These are phyloP conservation scores for Stygiomarasmius scandens DNA, from an alignment of 1,284 basidiomycete genomes.

Conservation along the genomic window DNA sequence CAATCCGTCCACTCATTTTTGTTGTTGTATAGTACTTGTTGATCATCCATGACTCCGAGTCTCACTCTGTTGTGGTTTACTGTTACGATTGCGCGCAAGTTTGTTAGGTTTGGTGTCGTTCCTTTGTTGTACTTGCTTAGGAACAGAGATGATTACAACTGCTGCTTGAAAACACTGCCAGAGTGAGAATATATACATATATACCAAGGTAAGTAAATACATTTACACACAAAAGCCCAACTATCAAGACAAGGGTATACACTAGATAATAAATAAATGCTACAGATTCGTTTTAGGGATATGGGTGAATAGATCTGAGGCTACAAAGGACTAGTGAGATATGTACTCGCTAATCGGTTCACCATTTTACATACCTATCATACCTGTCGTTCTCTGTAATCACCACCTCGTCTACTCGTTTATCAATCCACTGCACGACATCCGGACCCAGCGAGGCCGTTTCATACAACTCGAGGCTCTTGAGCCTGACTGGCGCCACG, in stretches of 20 bases:
- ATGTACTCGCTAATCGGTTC: too few relatives aligned
- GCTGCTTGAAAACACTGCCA: conserved; percentile 20
- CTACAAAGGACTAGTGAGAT: too few relatives aligned
- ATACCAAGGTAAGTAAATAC: conserved; percentile 1
- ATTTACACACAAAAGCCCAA: too few relatives aligned
- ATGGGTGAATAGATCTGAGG: too few relatives aligned
- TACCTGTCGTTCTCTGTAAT: not conserved
- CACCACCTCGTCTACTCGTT: conserved; percentile 4
- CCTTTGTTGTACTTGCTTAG: conserved; percentile 59
- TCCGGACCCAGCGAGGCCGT: not conserved
- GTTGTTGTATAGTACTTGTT: conserved; percentile 34
- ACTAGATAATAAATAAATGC: too few relatives aligned
- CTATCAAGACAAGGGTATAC: too few relatives aligned
- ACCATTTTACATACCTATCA: not conserved
- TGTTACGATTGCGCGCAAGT: conserved; percentile 25
- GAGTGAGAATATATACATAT: conserved; percentile 5
- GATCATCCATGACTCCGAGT: conserved; percentile 29
- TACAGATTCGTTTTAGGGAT: too few relatives aligned
- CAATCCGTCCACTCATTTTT: conserved; percentile 30
- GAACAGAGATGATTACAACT: conserved; percentile 58
- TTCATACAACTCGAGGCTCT: conserved; percentile 51
- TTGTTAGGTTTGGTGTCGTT: conserved; percentile 56
- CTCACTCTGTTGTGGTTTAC: conserved; percentile 15
- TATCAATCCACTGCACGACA: not conserved
- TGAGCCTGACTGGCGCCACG: conserved; percentile 51